phyloP scores from a whole-genome alignment of 805 yeast species.

The Starmerella tilneyi region DNA sequence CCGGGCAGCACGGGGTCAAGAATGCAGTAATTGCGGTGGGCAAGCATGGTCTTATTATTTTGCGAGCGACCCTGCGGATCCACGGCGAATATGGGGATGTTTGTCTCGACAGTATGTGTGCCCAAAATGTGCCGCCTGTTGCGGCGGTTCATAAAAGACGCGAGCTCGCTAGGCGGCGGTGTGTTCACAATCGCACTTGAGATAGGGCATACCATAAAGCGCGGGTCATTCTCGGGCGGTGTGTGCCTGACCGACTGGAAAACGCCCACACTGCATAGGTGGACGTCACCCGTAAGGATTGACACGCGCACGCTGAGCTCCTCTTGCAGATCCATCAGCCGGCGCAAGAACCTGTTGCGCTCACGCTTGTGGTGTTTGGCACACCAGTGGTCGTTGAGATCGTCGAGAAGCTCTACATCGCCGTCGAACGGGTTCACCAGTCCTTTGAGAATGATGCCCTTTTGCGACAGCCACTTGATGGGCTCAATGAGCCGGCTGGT shows the following conservation, averaged over 20 bases:
- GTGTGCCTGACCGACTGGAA: constrained; percentile 45
- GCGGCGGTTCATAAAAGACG: constrained; percentile 56
- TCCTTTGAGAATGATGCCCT: constrained; percentile 47
- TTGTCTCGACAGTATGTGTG: constrained; percentile 60
- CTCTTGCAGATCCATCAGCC: constrained; percentile 58
- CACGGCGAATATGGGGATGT: constrained; percentile 56
- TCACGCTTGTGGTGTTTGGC: constrained; percentile 76
- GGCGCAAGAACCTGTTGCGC: constrained; percentile 57
- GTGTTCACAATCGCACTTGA: constrained; percentile 86
- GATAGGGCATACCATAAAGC: constrained; percentile 71
- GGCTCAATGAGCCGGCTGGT: constrained; percentile 49
- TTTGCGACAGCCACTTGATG: constrained; percentile 40
- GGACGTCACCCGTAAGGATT: constrained; percentile 87
- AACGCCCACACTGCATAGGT: constrained; percentile 73
- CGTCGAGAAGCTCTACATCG: constrained; percentile 80
- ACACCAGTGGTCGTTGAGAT: constrained; percentile 95
- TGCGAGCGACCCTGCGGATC: constrained; percentile 47
- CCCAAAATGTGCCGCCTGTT: constrained; percentile 60
- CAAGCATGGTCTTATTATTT: constrained; percentile 43
- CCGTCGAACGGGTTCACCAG: constrained; percentile 89
- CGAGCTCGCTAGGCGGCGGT: constrained; percentile 88
- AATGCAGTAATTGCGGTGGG: constrained; percentile 49
- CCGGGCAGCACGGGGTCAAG: constrained; percentile 27
- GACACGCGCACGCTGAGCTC: constrained; percentile 61
- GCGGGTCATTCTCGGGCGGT: constrained; percentile 58